Evolutionary conservation across 2,329 filamentous ascomycete genomes (phyloP).

Genomic region (Cordyceps militaris): DNA sequence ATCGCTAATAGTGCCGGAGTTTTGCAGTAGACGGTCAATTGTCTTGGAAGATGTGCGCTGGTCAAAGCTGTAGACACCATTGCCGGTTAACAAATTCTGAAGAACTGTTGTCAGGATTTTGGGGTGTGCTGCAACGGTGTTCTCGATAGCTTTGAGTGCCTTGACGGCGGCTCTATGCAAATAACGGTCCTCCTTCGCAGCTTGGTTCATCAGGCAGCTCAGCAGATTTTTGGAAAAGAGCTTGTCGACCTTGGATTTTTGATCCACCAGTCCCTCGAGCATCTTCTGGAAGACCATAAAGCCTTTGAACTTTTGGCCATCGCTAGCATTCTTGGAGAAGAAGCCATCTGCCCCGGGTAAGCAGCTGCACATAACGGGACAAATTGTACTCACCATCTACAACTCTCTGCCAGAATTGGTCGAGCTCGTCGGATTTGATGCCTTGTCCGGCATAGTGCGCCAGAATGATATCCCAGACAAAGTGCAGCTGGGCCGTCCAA

Average conservation of each 20-base stretch:
- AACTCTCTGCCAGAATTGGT: constrained; percentile 76
- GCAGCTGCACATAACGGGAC: constrained; percentile 19
- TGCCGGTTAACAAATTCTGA: constrained; percentile 58
- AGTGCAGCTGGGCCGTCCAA: constrained; percentile 75
- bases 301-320: constrained; percentile 86
- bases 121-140: constrained; percentile 54
- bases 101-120: constrained; percentile 54
- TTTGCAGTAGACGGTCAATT: constrained; percentile 64
- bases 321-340: constrained; percentile 73
- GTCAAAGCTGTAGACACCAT: constrained; percentile 75
- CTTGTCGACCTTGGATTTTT: constrained; percentile 38
- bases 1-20: constrained; percentile 49
- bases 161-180: constrained; percentile 73
- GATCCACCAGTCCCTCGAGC: constrained; percentile 47
- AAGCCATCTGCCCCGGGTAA: constrained; percentile 55
- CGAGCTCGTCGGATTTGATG: constrained; percentile 45
- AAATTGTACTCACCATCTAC: constrained; percentile 65
- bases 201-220: constrained; percentile 74
- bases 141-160: constrained; percentile 64
- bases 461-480: constrained; percentile 82
- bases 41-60: constrained; percentile 80
- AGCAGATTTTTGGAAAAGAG: constrained; percentile 82
- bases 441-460: constrained; percentile 38
- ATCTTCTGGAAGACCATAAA: constrained; percentile 81
- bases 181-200: constrained; percentile 68